Evolutionary conservation across 441 rosid genomes (phyloP), one percentile per base, ranked within the genome.

Genomic region (Croton laevigatus): DNA sequence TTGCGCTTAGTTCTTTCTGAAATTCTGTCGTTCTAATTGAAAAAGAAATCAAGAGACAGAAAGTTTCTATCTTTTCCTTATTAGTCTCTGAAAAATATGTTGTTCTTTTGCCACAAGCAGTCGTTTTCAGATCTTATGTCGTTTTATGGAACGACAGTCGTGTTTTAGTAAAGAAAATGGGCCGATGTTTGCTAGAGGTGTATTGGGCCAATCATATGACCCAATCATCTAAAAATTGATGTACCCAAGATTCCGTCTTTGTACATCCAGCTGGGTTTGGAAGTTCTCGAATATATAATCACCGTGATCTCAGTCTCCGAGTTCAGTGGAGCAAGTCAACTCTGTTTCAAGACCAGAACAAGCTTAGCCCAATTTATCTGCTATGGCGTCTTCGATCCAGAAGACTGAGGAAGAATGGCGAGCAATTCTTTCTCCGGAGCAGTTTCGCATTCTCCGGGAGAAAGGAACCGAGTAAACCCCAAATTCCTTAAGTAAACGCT

Each of bases 381-480:
- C 44, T 1, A 60, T 61, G 67, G 71, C 22, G 5, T 78, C 6
- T 68, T 62, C 79, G 3, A 78, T 75, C 32, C 76, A 69, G 64
- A 87, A 84, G 68, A 64, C 88, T 10, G 91, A 84, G 70, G 89
- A 85, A 70, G 89, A 89, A 42, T 89, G 89, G 89, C 79, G 81
- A n/a, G 91, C 84, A 0, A 51, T 85, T 53, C 89, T 89, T 36
- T 84, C 89, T 44, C 83, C 91, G 2, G 84, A 87, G 65, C 94
- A 89, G 79, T 87, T 89, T 65, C 86, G 75, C 59, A 84, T 87
- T 66, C 84, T 89, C 32, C 88, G 88, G 20, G 64, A 72, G 78
- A 89, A 87, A 78, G 88, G 81, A 73, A 87, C 91, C 17, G 94
- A 85, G 94, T 87, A 75, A 79, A 4, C 53, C n/a, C 45, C 6